Base-by-base conservation (phyloP, 441 rosid species). In the Mallotus japonicus region DNA sequence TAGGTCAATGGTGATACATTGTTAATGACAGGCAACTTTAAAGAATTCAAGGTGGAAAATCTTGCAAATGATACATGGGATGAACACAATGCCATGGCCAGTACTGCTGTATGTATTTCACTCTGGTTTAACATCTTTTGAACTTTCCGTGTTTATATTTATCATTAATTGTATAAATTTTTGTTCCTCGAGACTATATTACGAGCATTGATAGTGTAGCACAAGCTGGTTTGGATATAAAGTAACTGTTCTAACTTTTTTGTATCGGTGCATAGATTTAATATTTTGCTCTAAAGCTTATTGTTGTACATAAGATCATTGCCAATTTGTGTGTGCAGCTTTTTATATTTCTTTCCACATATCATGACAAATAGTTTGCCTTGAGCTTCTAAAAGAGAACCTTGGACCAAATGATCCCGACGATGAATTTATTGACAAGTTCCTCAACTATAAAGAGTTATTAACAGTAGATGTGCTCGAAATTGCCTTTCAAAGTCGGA, bases 1-100 rank as follows among this genome's bases (percentile, higher is more conserved):
- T 88, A 91, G 99, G 98, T 95, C 78, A 95, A 93, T 70, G 99
- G 99, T 6, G 97, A 96, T 78, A 88, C 98, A 47, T 73, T 88
- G 76, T 96, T 89, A 80, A 87, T 93, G 98, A 96, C 96, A 16
- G 75, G 91, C 71, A 86, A 85, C 69, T 96, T 96, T 79, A 90
- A 88, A 81, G 99, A 91, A 82, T 96, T 93, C 82, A 93, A 87
- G 86, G 83, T 83, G 69, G 97, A 88, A 75, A 87, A 81, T 78
- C 87, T 76, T 49, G 72, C 86, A 37, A 84, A 73, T 80, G 88
- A 84, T 34, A 62, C 88, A 42, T 96, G 99, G 98, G 88, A 93
- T 81, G 93, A 90, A 80, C 83, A 84, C 67, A 87, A 94, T 79
- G 97, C 87, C 28, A 75, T 92, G 92, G 73, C 93, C 73, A 90